Conservation (phyloP, 108 stramenopile genomes). For the Pseudonitzschia pungens region DNA sequence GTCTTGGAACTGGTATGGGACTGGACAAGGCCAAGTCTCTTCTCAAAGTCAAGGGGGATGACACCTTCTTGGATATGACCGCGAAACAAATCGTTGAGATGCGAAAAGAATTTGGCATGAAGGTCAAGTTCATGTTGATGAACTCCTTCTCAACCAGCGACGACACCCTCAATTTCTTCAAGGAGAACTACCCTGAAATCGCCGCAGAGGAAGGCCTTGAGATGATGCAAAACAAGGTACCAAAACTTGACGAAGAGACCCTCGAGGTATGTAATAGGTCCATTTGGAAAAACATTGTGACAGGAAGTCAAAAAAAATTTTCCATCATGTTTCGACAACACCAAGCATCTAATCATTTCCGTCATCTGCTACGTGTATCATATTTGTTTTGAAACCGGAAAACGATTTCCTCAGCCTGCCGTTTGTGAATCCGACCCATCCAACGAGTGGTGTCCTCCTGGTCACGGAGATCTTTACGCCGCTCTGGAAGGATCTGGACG, state of each 20-base stretch:
- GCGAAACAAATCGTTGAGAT: slow-evolving; percentile 98
- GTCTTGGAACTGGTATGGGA: slow-evolving; percentile 99
- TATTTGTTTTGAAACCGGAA: background rate
- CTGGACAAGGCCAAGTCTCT: slow-evolving; percentile 98
- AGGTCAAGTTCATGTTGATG: slow-evolving; percentile 99
- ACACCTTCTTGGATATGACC: slow-evolving; percentile 99
- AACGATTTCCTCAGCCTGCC: slow-evolving; percentile 55
- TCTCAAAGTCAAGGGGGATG: slow-evolving; percentile 94
- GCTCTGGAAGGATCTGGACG: slow-evolving; percentile 95
- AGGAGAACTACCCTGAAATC: slow-evolving; percentile 80
- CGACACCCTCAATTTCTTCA: slow-evolving; percentile 94
- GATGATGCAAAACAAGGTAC: slow-evolving; percentile 99
- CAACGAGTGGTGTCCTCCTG: slow-evolving; percentile 99
- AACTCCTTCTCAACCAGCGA: slow-evolving; percentile 97
- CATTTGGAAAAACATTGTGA: background rate
- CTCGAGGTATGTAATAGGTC: slow-evolving; percentile 57
- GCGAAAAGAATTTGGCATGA: slow-evolving; percentile 85
- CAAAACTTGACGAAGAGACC: slow-evolving; percentile 92
- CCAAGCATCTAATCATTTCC: background rate
- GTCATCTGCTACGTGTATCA: background rate
- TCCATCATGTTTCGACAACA: background rate
- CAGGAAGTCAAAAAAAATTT: background rate
- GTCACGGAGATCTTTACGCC: slow-evolving; percentile 99
- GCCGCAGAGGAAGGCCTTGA: slow-evolving; percentile 94
- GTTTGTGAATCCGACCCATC: slow-evolving; percentile 70